A percentile compares a stretch with the other conserved stretches of the same genome.
Conservation (phyloP, 2,329 filamentous ascomycete species). For the Laburnicola sp. region DNA sequence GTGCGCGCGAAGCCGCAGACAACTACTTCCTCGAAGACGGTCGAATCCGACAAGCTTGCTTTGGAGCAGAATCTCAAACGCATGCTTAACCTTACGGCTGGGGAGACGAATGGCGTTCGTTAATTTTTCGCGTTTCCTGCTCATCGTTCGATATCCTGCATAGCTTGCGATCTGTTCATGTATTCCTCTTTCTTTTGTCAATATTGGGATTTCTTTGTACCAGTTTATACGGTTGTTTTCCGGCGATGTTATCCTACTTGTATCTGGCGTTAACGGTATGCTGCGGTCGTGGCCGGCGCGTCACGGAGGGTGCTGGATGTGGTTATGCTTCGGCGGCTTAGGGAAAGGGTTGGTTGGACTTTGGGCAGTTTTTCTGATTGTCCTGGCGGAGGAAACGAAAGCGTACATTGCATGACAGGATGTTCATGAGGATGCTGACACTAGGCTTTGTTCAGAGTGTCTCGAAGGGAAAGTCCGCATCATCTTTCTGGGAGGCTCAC, state of each 20-base stretch:
- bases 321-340: conserved; percentile 12
- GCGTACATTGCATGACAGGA: conserved; percentile 8
- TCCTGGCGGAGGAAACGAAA: conserved; percentile 19
- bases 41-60: conserved; percentile 26
- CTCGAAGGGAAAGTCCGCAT: conserved; percentile 9
- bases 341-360: conserved; percentile 1
- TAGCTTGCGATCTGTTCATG: conserved; percentile 24
- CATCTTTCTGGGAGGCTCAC: conserved; percentile 14
- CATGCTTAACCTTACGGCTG: conserved; percentile 38
- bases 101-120: conserved; percentile 26
- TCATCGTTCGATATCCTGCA: conserved; percentile 28
- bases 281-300: conserved; percentile 15
- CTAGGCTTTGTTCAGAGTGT: conserved; percentile 10
- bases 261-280: conserved; percentile 19
- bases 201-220: conserved; percentile 21
- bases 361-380: conserved; percentile 16
- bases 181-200: conserved; percentile 24
- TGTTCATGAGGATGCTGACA: conserved; percentile 13
- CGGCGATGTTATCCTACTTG: conserved; percentile 18
- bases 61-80: conserved; percentile 44
- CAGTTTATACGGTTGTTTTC: conserved; percentile 3
- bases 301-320: conserved; percentile 15
- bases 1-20: conserved; percentile 36
- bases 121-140: conserved; percentile 17
- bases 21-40: conserved; percentile 20